These are phyloP conservation scores for Phlegmacium glaucopus DNA, from an alignment of 768 basidiomycete species.

Conservation along the genomic window DNA sequence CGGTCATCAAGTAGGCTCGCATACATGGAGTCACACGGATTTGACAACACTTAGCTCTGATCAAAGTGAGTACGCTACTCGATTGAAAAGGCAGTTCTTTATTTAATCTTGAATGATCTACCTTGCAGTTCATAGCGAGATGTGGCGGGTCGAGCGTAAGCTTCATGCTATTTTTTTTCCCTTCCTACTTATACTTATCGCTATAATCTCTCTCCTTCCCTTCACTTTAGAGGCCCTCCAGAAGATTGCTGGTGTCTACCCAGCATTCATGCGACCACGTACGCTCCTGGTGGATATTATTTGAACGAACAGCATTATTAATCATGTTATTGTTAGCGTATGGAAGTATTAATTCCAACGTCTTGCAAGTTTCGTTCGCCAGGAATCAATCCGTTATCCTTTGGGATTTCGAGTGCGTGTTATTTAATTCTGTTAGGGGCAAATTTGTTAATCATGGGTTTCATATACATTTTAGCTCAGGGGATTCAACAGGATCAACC, in stretches of 20 bases:
- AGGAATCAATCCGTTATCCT: conserved; percentile 23
- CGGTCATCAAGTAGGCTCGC: conserved; percentile 43
- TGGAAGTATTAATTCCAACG: conserved; percentile 46
- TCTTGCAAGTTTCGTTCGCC: conserved; percentile 31
- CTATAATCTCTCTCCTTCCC: neutral
- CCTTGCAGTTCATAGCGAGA: conserved; percentile 40
- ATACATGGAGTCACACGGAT: conserved; percentile 43
- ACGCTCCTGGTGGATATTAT: conserved; percentile 5
- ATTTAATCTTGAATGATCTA: neutral
- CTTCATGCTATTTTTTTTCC: neutral
- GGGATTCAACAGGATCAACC: no score
- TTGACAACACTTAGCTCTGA: conserved; percentile 35
- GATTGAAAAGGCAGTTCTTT: neutral
- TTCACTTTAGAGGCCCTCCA: conserved; percentile 33
- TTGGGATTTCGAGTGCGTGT: no score
- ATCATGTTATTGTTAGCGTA: conserved; percentile 26
- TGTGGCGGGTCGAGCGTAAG: conserved; percentile 44
- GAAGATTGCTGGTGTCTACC: conserved; percentile 38
- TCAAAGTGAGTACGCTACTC: conserved; percentile 27
- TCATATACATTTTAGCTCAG: no score
- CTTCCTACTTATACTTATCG: neutral
- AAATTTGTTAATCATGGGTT: no score
- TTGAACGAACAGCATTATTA: neutral
- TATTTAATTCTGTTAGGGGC: no score
- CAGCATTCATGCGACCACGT: conserved; percentile 50